phyloP scores from a whole-genome alignment of 306 rosid genomes.

The Ammopiptanthus mongolicus region DNA sequence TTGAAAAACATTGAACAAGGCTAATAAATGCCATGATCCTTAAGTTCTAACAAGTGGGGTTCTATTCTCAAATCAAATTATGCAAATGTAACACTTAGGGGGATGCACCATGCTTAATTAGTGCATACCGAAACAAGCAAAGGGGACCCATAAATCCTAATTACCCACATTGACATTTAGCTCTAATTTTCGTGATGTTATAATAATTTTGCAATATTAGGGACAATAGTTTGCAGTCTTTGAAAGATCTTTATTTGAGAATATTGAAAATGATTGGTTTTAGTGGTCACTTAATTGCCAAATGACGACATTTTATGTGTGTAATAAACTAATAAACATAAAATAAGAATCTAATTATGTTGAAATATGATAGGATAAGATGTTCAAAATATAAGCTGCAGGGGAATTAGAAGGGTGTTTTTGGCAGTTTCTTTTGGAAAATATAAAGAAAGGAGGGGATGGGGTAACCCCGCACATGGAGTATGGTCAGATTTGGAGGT shows the following conservation, averaged over 20 bases:
- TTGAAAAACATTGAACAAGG: constrained; percentile 40
- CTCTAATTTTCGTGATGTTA: neutral
- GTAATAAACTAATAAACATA: neutral
- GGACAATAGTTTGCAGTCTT: neutral
- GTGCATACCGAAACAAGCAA: constrained; percentile 19
- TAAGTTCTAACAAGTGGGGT: constrained; percentile 42
- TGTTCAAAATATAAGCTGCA: constrained; percentile 10
- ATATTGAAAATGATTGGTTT: constrained; percentile 21
- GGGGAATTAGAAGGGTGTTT: constrained; percentile 43
- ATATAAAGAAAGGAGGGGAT: constrained; percentile 21
- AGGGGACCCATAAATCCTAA: constrained; percentile 29
- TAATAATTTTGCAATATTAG: neutral
- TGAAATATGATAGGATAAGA: constrained; percentile 34
- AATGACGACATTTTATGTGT: neutral
- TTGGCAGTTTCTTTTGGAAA: constrained; percentile 43
- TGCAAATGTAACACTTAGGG: constrained; percentile 31
- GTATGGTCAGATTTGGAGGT: constrained; percentile 56
- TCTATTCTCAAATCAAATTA: constrained; percentile 19
- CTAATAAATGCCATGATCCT: constrained; percentile 47
- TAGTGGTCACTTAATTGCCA: neutral
- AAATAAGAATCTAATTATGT: constrained; percentile 17
- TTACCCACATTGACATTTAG: neutral
- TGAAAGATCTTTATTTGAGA: neutral
- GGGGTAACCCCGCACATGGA: constrained; percentile 81
- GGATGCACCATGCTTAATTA: constrained; percentile 44